Base-by-base conservation (phyloP, 2,329 filamentous ascomycete species). In the Gliomastix tumulicola region DNA sequence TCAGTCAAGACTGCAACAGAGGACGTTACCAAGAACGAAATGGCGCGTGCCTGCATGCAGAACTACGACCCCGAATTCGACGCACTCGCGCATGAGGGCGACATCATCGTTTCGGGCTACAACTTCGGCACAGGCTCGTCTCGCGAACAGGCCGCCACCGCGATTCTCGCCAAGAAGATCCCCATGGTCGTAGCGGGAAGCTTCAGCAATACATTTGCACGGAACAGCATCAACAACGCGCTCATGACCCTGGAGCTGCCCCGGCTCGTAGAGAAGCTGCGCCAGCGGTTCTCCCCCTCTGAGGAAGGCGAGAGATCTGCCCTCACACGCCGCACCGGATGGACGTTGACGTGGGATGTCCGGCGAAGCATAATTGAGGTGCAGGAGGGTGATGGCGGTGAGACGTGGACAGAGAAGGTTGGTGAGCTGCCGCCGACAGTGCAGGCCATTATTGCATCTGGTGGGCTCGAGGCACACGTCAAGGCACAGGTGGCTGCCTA, bases 11-110 rank as follows among this genome's bases (percentile, higher is more conserved):
- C n/a, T n/a, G n/a, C n/a, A n/a, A n/a, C n/a, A n/a, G n/a, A n/a
- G n/a, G n/a, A n/a, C n/a, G n/a, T 95, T 1, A 79, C 84, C 0
- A 94, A n/a, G n/a, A n/a, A n/a, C n/a, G n/a, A 78, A 39, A 96
- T 97, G 90, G 87, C 88, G 0, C 68, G 84, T 45, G 88, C 89
- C 1, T 89, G 84, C 60, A 96, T 97, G 88, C 75, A 84, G 56
- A 97, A 96, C 69, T 97, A 94, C 62, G 90, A 97, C 54, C 62
- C 72, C 0, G 56, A 67, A 0, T 96, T 96, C 56, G 59, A 69
- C 8, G 57, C 63, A 2, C 67, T 81, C 21, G 81, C 84, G 31
- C 73, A 74, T 44, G 54, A 75, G 0, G 79, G 78, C 34, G 89
- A 96, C 49, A 85, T 96, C 37, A 73, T 96, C 2, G 88, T 96